Evolutionary conservation across 192 early-diverging fungal species (phyloP), one percentile per base, ranked within the genome.

Genomic region (Coemansia sp.): DNA sequence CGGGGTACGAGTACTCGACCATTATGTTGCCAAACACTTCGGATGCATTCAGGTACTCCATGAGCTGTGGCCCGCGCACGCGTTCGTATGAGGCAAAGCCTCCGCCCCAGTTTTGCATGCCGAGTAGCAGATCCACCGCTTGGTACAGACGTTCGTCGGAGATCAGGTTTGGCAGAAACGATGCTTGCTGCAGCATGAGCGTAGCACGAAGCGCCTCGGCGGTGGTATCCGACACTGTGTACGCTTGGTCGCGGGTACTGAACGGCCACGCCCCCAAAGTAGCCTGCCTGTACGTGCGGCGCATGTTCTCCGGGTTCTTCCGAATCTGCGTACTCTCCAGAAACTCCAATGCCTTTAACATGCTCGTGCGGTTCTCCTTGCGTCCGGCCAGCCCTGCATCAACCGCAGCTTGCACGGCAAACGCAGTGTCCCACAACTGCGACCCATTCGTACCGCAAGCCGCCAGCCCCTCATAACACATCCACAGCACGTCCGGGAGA

Each of bases 1-100:
- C 97, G 14, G 93, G 92, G 78, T 99, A 99, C 50, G 82, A 82
- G 84, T 98, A 98, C 78, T 96, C 95, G 48, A 94, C 86, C 95
- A 98, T 98, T 61, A 96, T 94, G 61, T 91, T 91, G 57, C 92
- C 94, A 89, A 99, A 99, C 15, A 99, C 93, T 81, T 97, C 94
- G 18, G 97, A 92, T 12, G 97, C 93, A 70, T 99, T 99, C 60
- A 99, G 76, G 50, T 66, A 78, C 71, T 99, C 97, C 53, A 99
- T 73, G 75, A 89, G 74, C 67, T 78, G 60, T 8, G 90, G 86
- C 4, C 92, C 92, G 52, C 95, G 86, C 48, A 90, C 86, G 9
- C 68, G 71, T 73, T 99, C 97, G 76, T 99, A 99, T 46, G 86
- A 88, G 2, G 94, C 93, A 72, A 99, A 96, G 5, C 97, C 97